phyloP scores from a whole-genome alignment of 352 stramenopile species.

The Globisporangium paddicum region DNA sequence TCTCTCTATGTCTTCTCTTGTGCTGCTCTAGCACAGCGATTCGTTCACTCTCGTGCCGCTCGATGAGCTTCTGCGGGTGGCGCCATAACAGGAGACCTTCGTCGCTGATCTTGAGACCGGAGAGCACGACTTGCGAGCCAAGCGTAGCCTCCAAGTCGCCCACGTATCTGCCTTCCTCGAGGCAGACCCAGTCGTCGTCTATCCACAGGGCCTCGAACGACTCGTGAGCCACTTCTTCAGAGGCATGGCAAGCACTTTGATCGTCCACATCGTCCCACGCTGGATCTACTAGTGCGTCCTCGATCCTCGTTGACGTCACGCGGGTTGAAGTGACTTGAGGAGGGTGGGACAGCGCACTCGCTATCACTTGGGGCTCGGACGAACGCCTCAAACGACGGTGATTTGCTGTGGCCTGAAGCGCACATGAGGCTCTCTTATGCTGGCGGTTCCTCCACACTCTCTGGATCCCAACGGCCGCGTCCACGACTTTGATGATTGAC shows the following conservation, averaged over 20 bases:
- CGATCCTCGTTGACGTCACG: not conserved
- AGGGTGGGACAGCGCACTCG: not conserved
- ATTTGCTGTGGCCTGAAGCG: not conserved
- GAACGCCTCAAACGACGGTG: too few relatives aligned
- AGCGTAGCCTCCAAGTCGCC: conserved; percentile 15
- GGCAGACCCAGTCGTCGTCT: conserved; percentile 39
- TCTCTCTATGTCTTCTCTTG: not conserved
- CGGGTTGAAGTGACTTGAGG: not conserved
- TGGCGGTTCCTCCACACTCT: not conserved
- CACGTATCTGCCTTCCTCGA: conserved; percentile 41
- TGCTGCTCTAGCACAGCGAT: not conserved
- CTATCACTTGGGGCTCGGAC: not conserved
- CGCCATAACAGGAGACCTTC: conserved; percentile 31
- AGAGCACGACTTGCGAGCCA: not conserved
- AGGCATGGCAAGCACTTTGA: not conserved
- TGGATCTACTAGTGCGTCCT: not conserved
- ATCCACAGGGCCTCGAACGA: conserved; percentile 21
- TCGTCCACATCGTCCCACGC: not conserved
- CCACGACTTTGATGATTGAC: not conserved
- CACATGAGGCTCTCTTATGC: not conserved
- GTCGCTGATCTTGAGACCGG: conserved; percentile 2
- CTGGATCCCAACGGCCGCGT: not conserved
- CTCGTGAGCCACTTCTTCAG: not conserved
- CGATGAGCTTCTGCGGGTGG: conserved; percentile 27
- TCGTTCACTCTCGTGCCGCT: conserved; percentile 24